Evolutionary conservation across 345 rosid species (phyloP).

Genomic region (Syzygium aromaticum): DNA sequence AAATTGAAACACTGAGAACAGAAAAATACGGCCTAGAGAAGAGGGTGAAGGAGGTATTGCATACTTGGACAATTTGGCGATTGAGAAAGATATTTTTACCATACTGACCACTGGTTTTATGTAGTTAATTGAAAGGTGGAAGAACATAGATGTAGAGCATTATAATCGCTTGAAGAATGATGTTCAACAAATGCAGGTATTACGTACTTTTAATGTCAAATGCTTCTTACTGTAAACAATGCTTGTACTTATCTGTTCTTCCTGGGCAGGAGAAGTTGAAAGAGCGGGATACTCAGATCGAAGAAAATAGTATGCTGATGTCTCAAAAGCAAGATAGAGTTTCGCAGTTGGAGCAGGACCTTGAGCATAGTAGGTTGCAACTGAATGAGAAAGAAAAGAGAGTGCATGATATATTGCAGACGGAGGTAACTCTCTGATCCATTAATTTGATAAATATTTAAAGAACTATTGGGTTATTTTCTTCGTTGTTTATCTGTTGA

Average conservation of each 20-base stretch:
- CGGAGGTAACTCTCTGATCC: slow-evolving; percentile 38
- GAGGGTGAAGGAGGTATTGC: slow-evolving; percentile 66
- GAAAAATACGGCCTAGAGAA: slow-evolving; percentile 56
- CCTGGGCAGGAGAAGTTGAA: slow-evolving; percentile 52
- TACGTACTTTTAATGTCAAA: not conserved
- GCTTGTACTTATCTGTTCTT: not conserved
- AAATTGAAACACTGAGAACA: slow-evolving; percentile 49
- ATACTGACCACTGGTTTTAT: slow-evolving; percentile 13
- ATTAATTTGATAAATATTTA: not conserved
- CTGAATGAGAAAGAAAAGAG: slow-evolving; percentile 57
- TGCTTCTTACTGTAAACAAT: not conserved
- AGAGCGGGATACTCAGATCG: slow-evolving; percentile 54
- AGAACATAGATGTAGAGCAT: slow-evolving; percentile 65
- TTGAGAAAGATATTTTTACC: not conserved
- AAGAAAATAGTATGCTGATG: slow-evolving; percentile 36
- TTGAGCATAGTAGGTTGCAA: slow-evolving; percentile 50
- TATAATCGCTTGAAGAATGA: slow-evolving; percentile 66
- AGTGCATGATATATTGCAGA: slow-evolving; percentile 46
- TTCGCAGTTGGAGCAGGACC: slow-evolving; percentile 56
- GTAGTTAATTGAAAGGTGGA: slow-evolving; percentile 62
- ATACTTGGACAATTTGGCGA: not conserved
- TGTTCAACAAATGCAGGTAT: slow-evolving; percentile 52
- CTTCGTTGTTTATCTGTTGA: not conserved
- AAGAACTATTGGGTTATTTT: not conserved
- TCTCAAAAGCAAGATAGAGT: slow-evolving; percentile 50